A percentile compares a stretch with the other conserved stretches of the same genome.
Evolutionary conservation across 75 land plant genomes (phyloP).

Genomic region (Larix kaempferi): DNA sequence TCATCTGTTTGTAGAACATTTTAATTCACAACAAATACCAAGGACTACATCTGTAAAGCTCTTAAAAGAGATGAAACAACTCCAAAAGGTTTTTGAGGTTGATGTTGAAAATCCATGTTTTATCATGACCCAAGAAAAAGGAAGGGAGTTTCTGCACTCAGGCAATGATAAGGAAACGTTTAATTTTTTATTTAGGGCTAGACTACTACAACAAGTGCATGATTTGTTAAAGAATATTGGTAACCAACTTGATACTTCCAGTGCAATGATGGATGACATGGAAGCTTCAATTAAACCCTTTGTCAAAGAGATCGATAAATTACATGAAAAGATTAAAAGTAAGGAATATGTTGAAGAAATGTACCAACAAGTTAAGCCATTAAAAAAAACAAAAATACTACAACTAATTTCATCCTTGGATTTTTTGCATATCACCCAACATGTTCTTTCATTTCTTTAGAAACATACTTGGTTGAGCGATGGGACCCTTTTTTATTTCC

Average conservation of each 20-base stretch:
- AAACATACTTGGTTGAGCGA: too few species aligned
- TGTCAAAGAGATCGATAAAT: constrained; percentile 41
- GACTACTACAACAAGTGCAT: constrained; percentile 80
- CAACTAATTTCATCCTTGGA: too few species aligned
- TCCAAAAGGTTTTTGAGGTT: too few species aligned
- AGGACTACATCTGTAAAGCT: too few species aligned
- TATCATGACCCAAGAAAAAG: constrained; percentile 93
- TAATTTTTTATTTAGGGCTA: constrained; percentile 92
- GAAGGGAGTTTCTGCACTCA: constrained; percentile 93
- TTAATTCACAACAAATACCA: too few species aligned
- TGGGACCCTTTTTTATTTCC: too few species aligned
- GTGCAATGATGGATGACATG: constrained; percentile 42
- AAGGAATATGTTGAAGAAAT: constrained; percentile 84
- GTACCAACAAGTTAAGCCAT: constrained; percentile 36
- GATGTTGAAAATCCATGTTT: constrained; percentile 99
- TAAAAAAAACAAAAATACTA: too few species aligned
- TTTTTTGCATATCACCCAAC: too few species aligned
- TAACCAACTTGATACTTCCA: constrained; percentile 33
- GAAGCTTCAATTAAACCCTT: constrained; percentile 63
- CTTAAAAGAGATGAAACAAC: too few species aligned
- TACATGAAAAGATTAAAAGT: constrained; percentile 64
- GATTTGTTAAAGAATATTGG: constrained; percentile 55
- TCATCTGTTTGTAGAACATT: too few species aligned
- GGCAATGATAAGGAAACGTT: constrained; percentile 92
- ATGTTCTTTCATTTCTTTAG: too few species aligned